A percentile compares a stretch with the other conserved stretches of the same genome.
These are phyloP conservation scores for Citrus maxima DNA, from an alignment of 345 rosid species.

Conservation along the genomic window DNA sequence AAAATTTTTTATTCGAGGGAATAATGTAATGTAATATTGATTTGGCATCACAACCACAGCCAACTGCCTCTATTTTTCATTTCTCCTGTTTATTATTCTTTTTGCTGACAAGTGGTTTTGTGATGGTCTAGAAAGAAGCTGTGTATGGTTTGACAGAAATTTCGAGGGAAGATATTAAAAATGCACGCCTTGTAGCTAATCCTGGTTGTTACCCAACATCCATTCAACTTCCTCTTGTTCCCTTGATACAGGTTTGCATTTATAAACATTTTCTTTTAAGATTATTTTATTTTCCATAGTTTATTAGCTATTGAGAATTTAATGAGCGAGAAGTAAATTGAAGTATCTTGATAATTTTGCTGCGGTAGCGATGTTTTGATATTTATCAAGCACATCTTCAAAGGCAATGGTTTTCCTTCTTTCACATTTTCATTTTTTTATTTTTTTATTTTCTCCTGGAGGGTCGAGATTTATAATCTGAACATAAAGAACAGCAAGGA, in stretches of 20 bases:
- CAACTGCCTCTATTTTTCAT: background rate
- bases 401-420: background rate
- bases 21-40: background rate
- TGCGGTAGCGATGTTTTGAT: background rate
- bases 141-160: slow-evolving; percentile 96
- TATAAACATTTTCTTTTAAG: background rate
- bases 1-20: background rate
- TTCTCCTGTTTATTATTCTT: background rate
- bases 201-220: slow-evolving; percentile 99
- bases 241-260: slow-evolving; percentile 64
- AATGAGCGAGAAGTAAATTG: background rate
- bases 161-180: slow-evolving; percentile 58
- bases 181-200: slow-evolving; percentile 83
- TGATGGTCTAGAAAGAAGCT: slow-evolving; percentile 65
- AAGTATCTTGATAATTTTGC: background rate
- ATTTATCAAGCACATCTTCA: background rate
- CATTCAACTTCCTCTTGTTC: slow-evolving; percentile 93
- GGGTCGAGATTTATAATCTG: background rate
- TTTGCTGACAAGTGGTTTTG: slow-evolving; percentile 13
- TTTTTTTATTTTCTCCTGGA: background rate
- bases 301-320: background rate
- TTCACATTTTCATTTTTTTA: background rate
- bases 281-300: slow-evolving; percentile 5
- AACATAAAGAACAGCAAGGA: background rate
- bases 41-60: background rate